Evolutionary conservation across 164 flowering plant genomes (phyloP).

Genomic region (Nymphaea colorata): DNA sequence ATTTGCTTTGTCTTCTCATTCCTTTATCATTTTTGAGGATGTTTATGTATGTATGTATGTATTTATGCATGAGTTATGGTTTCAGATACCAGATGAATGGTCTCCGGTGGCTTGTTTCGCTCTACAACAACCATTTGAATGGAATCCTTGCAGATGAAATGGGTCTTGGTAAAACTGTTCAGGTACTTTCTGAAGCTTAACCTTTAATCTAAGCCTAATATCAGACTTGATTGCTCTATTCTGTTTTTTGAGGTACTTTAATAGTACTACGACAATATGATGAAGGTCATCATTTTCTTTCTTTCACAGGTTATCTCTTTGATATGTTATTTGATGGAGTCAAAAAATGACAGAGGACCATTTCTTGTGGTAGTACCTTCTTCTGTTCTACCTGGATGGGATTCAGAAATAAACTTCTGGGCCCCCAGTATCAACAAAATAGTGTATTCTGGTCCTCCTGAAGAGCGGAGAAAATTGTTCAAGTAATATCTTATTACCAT

Average conservation of each 20-base stretch:
- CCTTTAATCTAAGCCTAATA: too few relatives aligned
- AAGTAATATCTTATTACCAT: slow-evolving; percentile 38
- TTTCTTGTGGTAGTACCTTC: slow-evolving; percentile 96
- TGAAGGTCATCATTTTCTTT: background rate
- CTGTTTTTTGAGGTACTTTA: too few relatives aligned
- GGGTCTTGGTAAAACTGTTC: slow-evolving; percentile 99
- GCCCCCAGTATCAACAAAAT: slow-evolving; percentile 75
- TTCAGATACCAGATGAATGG: slow-evolving; percentile 98
- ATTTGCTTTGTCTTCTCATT: background rate
- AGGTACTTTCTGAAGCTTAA: slow-evolving; percentile 28
- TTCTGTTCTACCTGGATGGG: slow-evolving; percentile 94
- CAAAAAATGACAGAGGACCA: slow-evolving; percentile 91
- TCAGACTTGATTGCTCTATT: too few relatives aligned
- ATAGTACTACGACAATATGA: too few relatives aligned
- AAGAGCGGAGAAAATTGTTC: slow-evolving; percentile 79
- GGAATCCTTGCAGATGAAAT: slow-evolving; percentile 99
- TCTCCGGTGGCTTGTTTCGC: slow-evolving; percentile 87
- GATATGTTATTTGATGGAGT: slow-evolving; percentile 90
- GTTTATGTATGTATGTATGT: background rate
- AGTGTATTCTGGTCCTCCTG: slow-evolving; percentile 94
- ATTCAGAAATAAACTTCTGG: slow-evolving; percentile 77
- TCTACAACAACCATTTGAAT: slow-evolving; percentile 92
- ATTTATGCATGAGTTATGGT: slow-evolving; percentile 3
- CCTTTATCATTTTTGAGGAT: background rate
- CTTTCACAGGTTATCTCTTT: slow-evolving; percentile 72